Evolutionary conservation across 306 rosid genomes (phyloP).

Genomic region (Cyclanthera cordifolia): DNA sequence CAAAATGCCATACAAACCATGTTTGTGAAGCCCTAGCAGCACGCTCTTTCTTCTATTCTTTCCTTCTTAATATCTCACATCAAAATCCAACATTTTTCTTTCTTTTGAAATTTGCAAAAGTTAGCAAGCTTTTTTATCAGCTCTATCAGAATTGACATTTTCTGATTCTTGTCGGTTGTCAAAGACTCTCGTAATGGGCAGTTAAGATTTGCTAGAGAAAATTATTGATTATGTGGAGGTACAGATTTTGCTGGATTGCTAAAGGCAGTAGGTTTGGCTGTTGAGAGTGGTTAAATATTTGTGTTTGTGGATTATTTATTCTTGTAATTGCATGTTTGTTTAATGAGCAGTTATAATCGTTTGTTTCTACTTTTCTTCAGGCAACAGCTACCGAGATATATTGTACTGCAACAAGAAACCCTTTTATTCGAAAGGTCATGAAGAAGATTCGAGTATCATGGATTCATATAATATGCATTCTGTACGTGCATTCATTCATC

Average conservation of each 20-base stretch:
- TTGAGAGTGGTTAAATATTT: conserved; percentile 3
- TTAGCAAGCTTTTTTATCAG: neutral
- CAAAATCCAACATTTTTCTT: too few species aligned
- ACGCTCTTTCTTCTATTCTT: too few species aligned
- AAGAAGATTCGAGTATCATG: conserved; percentile 52
- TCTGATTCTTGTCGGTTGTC: neutral
- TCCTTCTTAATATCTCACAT: too few species aligned
- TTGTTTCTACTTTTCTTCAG: conserved; percentile 24
- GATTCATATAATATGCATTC: conserved; percentile 80
- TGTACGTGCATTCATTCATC: conserved; percentile 33
- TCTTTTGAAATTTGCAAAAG: neutral
- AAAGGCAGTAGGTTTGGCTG: neutral
- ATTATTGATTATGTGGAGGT: neutral
- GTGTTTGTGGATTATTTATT: neutral
- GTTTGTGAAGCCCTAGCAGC: too few species aligned
- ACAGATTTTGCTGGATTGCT: neutral
- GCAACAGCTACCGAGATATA: conserved; percentile 72
- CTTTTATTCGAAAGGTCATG: conserved; percentile 63
- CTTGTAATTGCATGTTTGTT: neutral
- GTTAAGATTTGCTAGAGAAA: neutral
- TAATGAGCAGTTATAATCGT: too few species aligned
- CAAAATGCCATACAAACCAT: too few species aligned
- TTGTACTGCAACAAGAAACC: conserved; percentile 77
- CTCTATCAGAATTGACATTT: neutral
- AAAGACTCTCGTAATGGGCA: neutral